Base-by-base conservation (phyloP, 805 yeast species). In the Candida montana region DNA sequence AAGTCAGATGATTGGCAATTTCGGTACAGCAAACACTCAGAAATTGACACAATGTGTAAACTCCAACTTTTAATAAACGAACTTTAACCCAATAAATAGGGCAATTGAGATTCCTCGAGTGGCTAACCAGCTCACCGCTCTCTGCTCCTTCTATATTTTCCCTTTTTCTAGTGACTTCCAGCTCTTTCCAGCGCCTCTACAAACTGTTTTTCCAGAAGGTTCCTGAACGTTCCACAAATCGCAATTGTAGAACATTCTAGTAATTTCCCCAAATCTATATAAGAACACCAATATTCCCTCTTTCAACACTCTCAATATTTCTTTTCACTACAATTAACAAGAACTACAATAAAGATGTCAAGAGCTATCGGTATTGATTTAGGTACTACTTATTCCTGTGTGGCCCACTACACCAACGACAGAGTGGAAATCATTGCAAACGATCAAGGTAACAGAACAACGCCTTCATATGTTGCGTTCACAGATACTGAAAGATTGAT, bases 371-470 rank as follows among this genome's bases (percentile, higher is more conserved):
- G 95, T 70, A 88, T 88, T 69, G 96, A 88, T 77, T 83, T 89
- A 74, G 96, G 97, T 64, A 90, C 98, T 51, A 90, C 98, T 6
- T 90, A 90, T 77, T 90, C 96, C 11, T 90, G 97, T 79, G 98
- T 91, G 48, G 98, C 96, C 59, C 89, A 78, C 67, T 80, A 76
- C 65, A 65, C 82, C 38, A 83, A 84, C 57, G 95, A 86, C 62
- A 75, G 95, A 58, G 97, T 90, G 46, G 97, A 91, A 62, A 90
- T 90, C 61, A 80, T 90, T 59, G 96, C 97, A 58, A 90, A 90
- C 63, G 96, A 90, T 67, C 97, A 91, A 73, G 98, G 98, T 75
- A 90, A 91, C 77, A 85, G 97, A 75, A 91, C 95, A 49, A 90
- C 97, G 16, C 97, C 97, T 29, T 89, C 97, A 28, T 90, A 85